Evolutionary conservation across 768 basidiomycete genomes (phyloP).

Genomic region (Russula sp.): DNA sequence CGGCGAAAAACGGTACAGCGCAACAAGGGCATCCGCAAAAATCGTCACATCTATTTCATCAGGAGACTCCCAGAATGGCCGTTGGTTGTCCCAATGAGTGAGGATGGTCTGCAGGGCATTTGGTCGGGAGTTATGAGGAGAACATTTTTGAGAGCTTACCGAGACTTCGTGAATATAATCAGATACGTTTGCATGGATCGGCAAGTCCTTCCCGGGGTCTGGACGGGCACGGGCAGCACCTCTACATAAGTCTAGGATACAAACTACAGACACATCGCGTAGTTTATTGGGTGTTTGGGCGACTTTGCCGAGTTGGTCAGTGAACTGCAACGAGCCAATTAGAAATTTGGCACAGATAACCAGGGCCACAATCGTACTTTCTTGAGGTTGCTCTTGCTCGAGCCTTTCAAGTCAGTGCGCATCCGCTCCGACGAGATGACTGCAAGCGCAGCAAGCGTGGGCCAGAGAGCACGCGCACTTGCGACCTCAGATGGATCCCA

Average conservation of each 20-base stretch:
- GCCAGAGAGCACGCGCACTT: constrained; percentile 59
- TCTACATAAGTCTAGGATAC: constrained; percentile 70
- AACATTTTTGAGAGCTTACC: constrained; percentile 33
- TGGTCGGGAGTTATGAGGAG: constrained; percentile 23
- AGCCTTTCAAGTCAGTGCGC: constrained; percentile 36
- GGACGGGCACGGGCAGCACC: constrained; percentile 48
- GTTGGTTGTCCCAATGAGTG: constrained; percentile 29
- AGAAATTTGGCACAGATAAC: background rate
- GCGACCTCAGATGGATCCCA: constrained; percentile 37
- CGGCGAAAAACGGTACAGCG: constrained; percentile 63
- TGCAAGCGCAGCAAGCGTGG: constrained; percentile 67
- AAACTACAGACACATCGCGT: constrained; percentile 60
- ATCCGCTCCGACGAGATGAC: constrained; percentile 65
- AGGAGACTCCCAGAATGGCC: constrained; percentile 60
- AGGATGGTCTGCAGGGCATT: constrained; percentile 24
- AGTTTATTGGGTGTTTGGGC: constrained; percentile 42
- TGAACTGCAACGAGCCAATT: constrained; percentile 39
- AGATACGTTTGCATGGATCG: constrained; percentile 54
- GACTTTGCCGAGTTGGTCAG: constrained; percentile 49
- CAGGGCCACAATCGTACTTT: constrained; percentile 9
- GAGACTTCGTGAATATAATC: constrained; percentile 79
- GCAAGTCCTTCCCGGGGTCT: constrained; percentile 43
- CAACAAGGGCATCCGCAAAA: constrained; percentile 66
- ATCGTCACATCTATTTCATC: constrained; percentile 74
- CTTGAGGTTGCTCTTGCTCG: constrained; percentile 21